Base-by-base conservation (phyloP, 1,284 basidiomycete genomes). In the Fistulinella cinereoalba region DNA sequence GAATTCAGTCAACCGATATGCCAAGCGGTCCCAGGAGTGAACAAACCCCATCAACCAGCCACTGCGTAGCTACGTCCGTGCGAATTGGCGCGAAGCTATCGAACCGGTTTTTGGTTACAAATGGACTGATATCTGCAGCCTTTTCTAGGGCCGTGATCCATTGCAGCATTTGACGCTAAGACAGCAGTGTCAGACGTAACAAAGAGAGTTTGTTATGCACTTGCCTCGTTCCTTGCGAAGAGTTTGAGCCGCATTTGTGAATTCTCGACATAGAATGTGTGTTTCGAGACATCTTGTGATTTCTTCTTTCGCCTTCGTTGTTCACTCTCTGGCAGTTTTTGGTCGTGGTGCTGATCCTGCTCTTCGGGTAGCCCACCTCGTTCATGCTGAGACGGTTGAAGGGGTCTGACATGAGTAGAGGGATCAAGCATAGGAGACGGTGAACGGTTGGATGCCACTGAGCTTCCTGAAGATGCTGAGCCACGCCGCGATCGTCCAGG, bases 31-130 rank as follows among this genome's bases (percentile, higher is more conserved):
- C 31, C 33, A 24, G 27, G 19, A 21, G 47, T 10, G 33, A 13
- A 72, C 84, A 60, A 54, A 92, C 90, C 7, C 96, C 97, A 69
- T 99, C 97, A n/a, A 98, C 94, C 4, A 99, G 82, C 97, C 97
- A 99, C 61, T 98, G 96, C 0, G 94, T 91, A 29, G 92, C 88
- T 3, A 95, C 95, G 60, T 98, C 95, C 58, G 92, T 69, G 15
- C 96, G 80, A 49, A 97, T 89, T 1, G 97, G 97, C 3, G 96
- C 88, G 68, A 97, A 99, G 56, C 92, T 96, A 52, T 87, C 91
- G 65, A 97, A 98, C 21, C 94, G 74, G 65, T 97, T 95, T 34
- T 75, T 76, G 16, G 85, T 81, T 1, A 83, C 83, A 74, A 91
- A 99, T 51, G 88, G 83, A 31, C 85, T 92, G 34, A 81, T 77